Conservation (phyloP, 108 stramenopile genomes). For the Mayamaea pseudoterrestris region DNA sequence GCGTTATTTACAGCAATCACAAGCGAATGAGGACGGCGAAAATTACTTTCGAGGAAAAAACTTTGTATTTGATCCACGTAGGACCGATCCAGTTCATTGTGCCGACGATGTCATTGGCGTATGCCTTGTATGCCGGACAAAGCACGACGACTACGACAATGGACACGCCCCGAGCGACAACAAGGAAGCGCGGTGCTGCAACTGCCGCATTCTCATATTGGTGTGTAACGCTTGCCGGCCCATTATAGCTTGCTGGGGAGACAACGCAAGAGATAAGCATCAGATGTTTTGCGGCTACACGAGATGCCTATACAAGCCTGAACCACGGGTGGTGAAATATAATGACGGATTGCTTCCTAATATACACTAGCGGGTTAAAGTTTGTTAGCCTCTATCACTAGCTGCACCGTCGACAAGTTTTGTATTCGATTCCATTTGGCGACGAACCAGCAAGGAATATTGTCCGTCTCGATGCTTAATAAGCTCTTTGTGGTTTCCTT, state of each 20-base stretch:
- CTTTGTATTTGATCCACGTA: conserved; percentile 85
- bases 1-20: conserved; percentile 33
- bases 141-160: conserved; percentile 84
- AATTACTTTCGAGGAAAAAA: conserved; percentile 64
- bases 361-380: too few relatives aligned
- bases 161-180: conserved; percentile 62
- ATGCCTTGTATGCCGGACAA: conserved; percentile 45
- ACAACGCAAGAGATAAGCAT: too few relatives aligned
- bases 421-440: conserved; percentile 37
- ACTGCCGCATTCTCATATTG: conserved; percentile 68
- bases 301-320: too few relatives aligned
- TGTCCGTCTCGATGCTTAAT: conserved; percentile 42
- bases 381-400: too few relatives aligned
- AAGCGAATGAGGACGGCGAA: not conserved
- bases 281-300: too few relatives aligned
- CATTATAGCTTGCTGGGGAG: conserved; percentile 40
- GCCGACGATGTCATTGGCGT: conserved; percentile 30
- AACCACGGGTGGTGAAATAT: too few relatives aligned
- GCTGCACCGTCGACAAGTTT: conserved; percentile 19
- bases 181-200: conserved; percentile 68
- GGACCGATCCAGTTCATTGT: conserved; percentile 38
- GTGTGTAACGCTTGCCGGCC: conserved; percentile 58
- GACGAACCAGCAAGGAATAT: conserved; percentile 47
- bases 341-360: too few relatives aligned
- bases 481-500: conserved; percentile 81